phyloP scores from a whole-genome alignment of 2,329 filamentous ascomycete species.

The Periconia macrospinosa region DNA sequence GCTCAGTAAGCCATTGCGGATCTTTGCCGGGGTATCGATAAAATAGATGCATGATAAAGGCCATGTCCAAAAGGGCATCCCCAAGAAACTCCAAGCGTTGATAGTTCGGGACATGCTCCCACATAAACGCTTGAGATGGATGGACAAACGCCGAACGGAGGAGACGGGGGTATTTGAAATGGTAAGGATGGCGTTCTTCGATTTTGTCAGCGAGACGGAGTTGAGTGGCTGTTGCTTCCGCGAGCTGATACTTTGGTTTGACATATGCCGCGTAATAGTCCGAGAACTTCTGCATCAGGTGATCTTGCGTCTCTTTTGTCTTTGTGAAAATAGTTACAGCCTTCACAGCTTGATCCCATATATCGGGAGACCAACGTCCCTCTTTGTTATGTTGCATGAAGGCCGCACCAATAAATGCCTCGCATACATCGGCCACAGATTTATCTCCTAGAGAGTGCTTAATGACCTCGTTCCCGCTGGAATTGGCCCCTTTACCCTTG shows the following conservation, averaged over 20 bases:
- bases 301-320: conserved; percentile 57
- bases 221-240: conserved; percentile 65
- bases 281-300: conserved; percentile 67
- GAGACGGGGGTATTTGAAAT: conserved; percentile 74
- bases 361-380: conserved; percentile 45
- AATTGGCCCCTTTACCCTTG: conserved; percentile 67
- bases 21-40: conserved; percentile 74
- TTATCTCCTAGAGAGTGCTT: conserved; percentile 80
- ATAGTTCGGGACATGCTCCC: conserved; percentile 81
- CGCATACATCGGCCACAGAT: conserved; percentile 89
- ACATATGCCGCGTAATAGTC: conserved; percentile 74
- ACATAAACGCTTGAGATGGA: conserved; percentile 74
- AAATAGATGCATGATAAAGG: conserved; percentile 81
- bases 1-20: conserved; percentile 95
- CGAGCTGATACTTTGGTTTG: conserved; percentile 71
- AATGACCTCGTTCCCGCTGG: conserved; percentile 48
- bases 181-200: conserved; percentile 60
- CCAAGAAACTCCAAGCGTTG: conserved; percentile 92
- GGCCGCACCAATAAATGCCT: conserved; percentile 89
- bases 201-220: conserved; percentile 68
- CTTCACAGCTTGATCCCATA: conserved; percentile 63
- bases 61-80: conserved; percentile 85
- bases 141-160: conserved; percentile 86
- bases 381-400: conserved; percentile 58
- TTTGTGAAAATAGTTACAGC: conserved; percentile 72